Percentiles rank a stretch among this genome's conserved stretches.
Evolutionary conservation across 176 grass and related monocot genomes (phyloP).

Genomic region (Carex littledalei): DNA sequence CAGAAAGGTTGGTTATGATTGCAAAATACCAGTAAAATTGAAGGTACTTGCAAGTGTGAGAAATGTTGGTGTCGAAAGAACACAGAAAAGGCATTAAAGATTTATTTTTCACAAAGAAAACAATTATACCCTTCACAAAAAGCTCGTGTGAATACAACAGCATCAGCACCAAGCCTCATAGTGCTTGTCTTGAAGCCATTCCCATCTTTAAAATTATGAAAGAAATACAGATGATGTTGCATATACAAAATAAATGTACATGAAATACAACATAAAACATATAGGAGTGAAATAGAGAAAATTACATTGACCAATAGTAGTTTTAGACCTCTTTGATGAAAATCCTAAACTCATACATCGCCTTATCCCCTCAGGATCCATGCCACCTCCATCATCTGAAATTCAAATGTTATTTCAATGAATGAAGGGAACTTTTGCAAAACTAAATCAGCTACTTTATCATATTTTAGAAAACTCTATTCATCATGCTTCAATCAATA

Average conservation of each 20-base stretch:
- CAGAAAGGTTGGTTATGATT: background rate
- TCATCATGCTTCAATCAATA: background rate
- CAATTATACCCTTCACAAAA: slow-evolving; percentile 46
- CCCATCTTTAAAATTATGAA: slow-evolving; percentile 47
- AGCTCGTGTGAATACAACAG: slow-evolving; percentile 73
- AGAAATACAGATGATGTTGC: slow-evolving; percentile 21
- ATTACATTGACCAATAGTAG: slow-evolving; percentile 93
- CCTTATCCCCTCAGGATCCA: slow-evolving; percentile 87
- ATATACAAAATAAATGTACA: slow-evolving; percentile 1
- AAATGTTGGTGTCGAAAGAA: background rate
- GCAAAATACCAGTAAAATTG: background rate
- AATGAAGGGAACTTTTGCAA: background rate
- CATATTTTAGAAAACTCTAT: background rate
- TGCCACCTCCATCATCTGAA: slow-evolving; percentile 92
- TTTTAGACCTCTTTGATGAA: slow-evolving; percentile 93
- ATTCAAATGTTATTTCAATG: slow-evolving; percentile 13
- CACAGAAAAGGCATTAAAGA: background rate
- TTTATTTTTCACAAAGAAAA: slow-evolving; percentile 7
- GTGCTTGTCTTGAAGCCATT: slow-evolving; percentile 99
- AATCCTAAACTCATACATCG: slow-evolving; percentile 95
- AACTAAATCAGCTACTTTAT: background rate
- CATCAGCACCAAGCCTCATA: slow-evolving; percentile 97
- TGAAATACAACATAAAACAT: background rate
- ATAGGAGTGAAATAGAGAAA: background rate
- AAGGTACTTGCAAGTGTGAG: background rate